Evolutionary conservation across 129 eudicot species (phyloP), one percentile per base, ranked within the genome.

Genomic region (Chrysanthemum makinoi): DNA sequence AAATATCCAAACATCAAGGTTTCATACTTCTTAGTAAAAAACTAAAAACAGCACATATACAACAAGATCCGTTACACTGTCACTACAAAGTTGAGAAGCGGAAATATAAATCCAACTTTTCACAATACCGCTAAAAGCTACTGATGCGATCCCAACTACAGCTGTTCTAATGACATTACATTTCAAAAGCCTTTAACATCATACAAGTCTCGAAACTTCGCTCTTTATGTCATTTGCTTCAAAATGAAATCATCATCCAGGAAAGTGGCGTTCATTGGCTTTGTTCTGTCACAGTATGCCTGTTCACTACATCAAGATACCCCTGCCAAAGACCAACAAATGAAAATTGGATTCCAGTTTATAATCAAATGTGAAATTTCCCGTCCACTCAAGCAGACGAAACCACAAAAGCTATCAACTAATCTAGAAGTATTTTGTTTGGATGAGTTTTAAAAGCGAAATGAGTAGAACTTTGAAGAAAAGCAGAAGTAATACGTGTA

Each of bases 231-330:
- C 72, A 24, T 14, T 13, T 66, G 22, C 58, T 68, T 68, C 61
- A 26, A 9, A 68, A 6, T 13, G 22, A 12, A n/a, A 69, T 35
- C 50, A 54, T 69, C n/a, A 56, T 72, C 67, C 22, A 43, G 15
- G 39, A 43, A 9, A 10, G 28, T 13, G 58, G 18, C n/a, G 51
- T 46, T 79, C 75, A 61, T 53, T 14, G 51, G 55, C 72, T 74
- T 77, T 66, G 68, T 52, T 60, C 58, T 15, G 33, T 35, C 74
- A 30, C 22, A 0, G 33, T 56, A 63, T 60, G 75, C 78, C 82
- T 77, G 80, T 83, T 89, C 50, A 76, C 83, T 46, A 72, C 87
- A 82, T 92, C 91, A 78, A 92, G 68, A 79, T 92, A 92, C 3
- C 89, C 96, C 98, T 92, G 89, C 73, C 72, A 81, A 14, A 53